A percentile compares a stretch with the other conserved stretches of the same genome.
Evolutionary conservation across 441 rosid genomes (phyloP).

Genomic region (Rhodomyrtus psidioides): DNA sequence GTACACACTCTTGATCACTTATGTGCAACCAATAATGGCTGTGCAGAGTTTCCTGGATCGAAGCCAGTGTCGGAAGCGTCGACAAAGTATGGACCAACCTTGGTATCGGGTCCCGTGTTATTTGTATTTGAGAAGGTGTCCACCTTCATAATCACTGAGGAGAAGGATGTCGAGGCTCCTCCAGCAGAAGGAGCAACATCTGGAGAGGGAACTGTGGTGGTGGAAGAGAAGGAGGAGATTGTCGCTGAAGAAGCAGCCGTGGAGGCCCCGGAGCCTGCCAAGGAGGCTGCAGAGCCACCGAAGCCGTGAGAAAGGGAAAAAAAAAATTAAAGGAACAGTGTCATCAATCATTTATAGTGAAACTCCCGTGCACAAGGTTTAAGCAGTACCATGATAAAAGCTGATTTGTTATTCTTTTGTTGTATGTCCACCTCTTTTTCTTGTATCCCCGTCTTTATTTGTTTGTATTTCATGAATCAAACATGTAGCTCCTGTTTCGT

Average conservation of each 20-base stretch:
- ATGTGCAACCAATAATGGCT: background rate
- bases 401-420: background rate
- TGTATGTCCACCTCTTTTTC: background rate
- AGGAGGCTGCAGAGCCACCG: constrained; percentile 34
- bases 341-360: background rate
- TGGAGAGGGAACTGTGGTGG: constrained; percentile 7
- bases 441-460: background rate
- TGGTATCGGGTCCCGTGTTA: constrained; percentile 51
- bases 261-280: constrained; percentile 9
- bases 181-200: constrained; percentile 1
- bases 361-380: background rate
- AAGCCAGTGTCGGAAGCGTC: constrained; percentile 46
- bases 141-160: constrained; percentile 41
- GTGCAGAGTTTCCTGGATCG: constrained; percentile 69
- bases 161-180: constrained; percentile 11
- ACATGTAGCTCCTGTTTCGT: background rate
- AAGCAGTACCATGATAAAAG: background rate
- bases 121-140: constrained; percentile 72
- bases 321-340: background rate
- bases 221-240: constrained; percentile 33
- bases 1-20: background rate
- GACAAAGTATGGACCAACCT: constrained; percentile 43
- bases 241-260: constrained; percentile 24
- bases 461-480: background rate
- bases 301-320: constrained; percentile 19